Conservation (phyloP, 805 yeast genomes). For the Saccharomycopsis malanga region DNA sequence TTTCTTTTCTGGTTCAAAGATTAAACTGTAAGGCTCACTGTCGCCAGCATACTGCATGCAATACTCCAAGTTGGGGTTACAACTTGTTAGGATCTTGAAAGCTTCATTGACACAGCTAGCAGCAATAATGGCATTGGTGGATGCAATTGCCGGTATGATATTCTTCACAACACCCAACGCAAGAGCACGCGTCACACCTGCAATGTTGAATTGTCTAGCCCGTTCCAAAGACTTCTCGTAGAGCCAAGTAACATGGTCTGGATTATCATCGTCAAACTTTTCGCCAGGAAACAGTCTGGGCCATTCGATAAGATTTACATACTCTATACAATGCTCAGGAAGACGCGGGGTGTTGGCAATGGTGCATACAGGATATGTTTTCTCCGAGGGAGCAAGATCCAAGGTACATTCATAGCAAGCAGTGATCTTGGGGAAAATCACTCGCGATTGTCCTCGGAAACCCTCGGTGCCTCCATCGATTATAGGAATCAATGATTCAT, state of each 20-base stretch:
- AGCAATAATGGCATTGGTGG: slow-evolving; percentile 89
- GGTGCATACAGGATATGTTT: slow-evolving; percentile 84
- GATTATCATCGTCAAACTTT: slow-evolving; percentile 60
- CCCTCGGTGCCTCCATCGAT: slow-evolving; percentile 97
- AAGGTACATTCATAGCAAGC: slow-evolving; percentile 93
- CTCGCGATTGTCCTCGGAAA: slow-evolving; percentile 82
- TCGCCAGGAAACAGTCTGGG: slow-evolving; percentile 40
- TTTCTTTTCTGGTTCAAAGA: slow-evolving; percentile 55
- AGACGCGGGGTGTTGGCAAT: slow-evolving; percentile 90
- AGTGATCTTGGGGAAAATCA: slow-evolving; percentile 75
- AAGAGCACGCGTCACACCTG: slow-evolving; percentile 65
- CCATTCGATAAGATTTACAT: slow-evolving; percentile 79
- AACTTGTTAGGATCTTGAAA: slow-evolving; percentile 66
- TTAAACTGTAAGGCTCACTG: slow-evolving; percentile 66
- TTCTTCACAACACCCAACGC: slow-evolving; percentile 86
- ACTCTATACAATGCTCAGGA: slow-evolving; percentile 92
- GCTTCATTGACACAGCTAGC: slow-evolving; percentile 85
- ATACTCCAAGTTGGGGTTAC: slow-evolving; percentile 61
- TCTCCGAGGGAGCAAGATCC: slow-evolving; percentile 57
- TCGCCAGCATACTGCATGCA: slow-evolving; percentile 87
- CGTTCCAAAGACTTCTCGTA: slow-evolving; percentile 46
- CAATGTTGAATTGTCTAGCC: slow-evolving; percentile 59
- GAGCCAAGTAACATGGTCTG: slow-evolving; percentile 60
- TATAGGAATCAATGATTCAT: slow-evolving; percentile 47
- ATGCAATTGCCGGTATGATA: slow-evolving; percentile 90